Percentiles rank a stretch among this genome's conserved stretches.
Evolutionary conservation across 306 rosid genomes (phyloP).

Genomic region (Neltuma alba): DNA sequence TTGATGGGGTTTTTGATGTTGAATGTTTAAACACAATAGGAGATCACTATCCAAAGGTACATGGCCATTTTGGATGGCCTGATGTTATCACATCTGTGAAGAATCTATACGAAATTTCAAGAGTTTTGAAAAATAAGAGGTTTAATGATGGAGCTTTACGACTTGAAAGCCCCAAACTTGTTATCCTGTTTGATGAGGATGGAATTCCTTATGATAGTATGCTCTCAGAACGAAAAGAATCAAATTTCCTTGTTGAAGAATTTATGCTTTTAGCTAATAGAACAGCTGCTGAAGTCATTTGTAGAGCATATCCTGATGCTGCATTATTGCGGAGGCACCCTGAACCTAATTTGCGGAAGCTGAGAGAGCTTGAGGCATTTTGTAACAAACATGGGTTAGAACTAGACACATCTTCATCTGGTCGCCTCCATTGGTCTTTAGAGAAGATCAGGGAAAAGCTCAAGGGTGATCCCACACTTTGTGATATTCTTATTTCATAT

Average conservation of each 20-base stretch:
- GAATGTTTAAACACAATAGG: conserved; percentile 35
- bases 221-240: conserved; percentile 50
- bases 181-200: conserved; percentile 60
- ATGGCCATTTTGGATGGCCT: conserved; percentile 67
- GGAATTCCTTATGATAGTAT: conserved; percentile 69
- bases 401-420: conserved; percentile 76
- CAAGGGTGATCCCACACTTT: conserved; percentile 69
- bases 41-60: conserved; percentile 54
- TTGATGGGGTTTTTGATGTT: conserved; percentile 51
- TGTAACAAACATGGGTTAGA: conserved; percentile 80
- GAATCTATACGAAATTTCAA: conserved; percentile 63
- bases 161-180: conserved; percentile 70
- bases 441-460: conserved; percentile 69
- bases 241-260: conserved; percentile 84
- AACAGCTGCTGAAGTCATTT: conserved; percentile 81
- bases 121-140: conserved; percentile 63
- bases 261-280: conserved; percentile 87
- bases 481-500: conserved; percentile 62
- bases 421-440: conserved; percentile 60
- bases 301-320: conserved; percentile 76
- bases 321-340: conserved; percentile 92
- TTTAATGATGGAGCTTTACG: conserved; percentile 70
- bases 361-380: conserved; percentile 76
- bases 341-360: conserved; percentile 76
- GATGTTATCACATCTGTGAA: conserved; percentile 66